Evolutionary conservation across 208 protist genomes (phyloP).

Genomic region (Dictyostelium gargantuum): DNA sequence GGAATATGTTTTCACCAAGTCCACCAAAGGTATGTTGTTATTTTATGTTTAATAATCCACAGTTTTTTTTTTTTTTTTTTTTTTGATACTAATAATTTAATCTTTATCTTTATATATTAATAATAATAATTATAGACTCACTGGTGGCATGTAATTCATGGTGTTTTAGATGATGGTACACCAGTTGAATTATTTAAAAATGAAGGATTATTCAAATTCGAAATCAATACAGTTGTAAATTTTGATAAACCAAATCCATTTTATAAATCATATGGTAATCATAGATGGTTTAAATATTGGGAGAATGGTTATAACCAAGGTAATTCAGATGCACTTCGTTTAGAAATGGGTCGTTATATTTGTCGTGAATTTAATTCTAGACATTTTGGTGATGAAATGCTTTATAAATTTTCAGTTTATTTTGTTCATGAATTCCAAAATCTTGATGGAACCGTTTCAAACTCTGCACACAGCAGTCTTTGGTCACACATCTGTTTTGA

Average conservation of each 20-base stretch:
- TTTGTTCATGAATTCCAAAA: slow-evolving; percentile 27
- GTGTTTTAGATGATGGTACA: slow-evolving; percentile 13
- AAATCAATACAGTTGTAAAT: slow-evolving; percentile 4
- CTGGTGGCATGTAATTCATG: slow-evolving; percentile 53
- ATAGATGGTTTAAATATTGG: slow-evolving; percentile 56
- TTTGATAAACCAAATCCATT: slow-evolving; percentile 55
- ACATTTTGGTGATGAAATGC: neutral
- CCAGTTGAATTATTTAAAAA: slow-evolving; percentile 35
- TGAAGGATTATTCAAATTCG: slow-evolving; percentile 9
- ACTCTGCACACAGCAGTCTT: neutral
- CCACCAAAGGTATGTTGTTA: slow-evolving; percentile 35
- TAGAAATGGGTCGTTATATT: slow-evolving; percentile 28
- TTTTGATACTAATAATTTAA: too few relatives aligned
- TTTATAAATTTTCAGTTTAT: slow-evolving; percentile 25
- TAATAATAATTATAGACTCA: too few relatives aligned
- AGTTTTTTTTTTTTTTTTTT: too few relatives aligned
- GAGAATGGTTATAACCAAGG: slow-evolving; percentile 40
- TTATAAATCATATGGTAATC: slow-evolving; percentile 24
- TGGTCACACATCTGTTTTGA: slow-evolving; percentile 51
- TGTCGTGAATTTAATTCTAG: slow-evolving; percentile 44
- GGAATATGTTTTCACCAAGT: slow-evolving; percentile 41
- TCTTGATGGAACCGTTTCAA: slow-evolving; percentile 12
- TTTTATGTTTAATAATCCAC: too few relatives aligned
- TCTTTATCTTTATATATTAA: too few relatives aligned
- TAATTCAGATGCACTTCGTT: neutral